A percentile compares a stretch with the other conserved stretches of the same genome.
These are phyloP conservation scores for Boletales sp. DNA, from an alignment of 768 basidiomycete genomes.

Conservation along the genomic window DNA sequence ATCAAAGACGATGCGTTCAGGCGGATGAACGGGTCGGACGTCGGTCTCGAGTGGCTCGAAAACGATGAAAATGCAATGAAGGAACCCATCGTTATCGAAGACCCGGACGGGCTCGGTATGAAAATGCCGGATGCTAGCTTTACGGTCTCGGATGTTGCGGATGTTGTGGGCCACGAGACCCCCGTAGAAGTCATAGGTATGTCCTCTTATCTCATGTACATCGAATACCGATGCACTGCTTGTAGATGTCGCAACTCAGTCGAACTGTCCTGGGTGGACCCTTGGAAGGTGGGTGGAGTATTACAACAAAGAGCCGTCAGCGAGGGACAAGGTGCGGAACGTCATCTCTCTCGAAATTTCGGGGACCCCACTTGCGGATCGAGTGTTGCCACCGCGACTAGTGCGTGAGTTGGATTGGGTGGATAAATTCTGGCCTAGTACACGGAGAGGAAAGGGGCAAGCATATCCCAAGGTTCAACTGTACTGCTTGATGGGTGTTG, in stretches of 20 bases:
- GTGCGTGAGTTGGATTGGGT: slow-evolving; percentile 96
- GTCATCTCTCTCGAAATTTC: slow-evolving; percentile 95
- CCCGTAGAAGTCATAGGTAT: slow-evolving; percentile 91
- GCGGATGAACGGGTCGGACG: slow-evolving; percentile 61
- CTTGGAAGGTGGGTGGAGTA: slow-evolving; percentile 90
- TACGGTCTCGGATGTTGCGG: slow-evolving; percentile 77
- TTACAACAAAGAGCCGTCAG: slow-evolving; percentile 60
- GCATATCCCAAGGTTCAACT: slow-evolving; percentile 90
- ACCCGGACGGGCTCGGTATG: slow-evolving; percentile 83
- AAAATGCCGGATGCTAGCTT: slow-evolving; percentile 74
- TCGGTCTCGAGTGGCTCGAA: slow-evolving; percentile 74
- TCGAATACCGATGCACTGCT: slow-evolving; percentile 1
- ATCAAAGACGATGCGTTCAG: slow-evolving; percentile 63
- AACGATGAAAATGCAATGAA: slow-evolving; percentile 68
- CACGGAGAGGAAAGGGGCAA: slow-evolving; percentile 68
- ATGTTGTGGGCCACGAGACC: slow-evolving; percentile 71
- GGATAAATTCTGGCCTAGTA: slow-evolving; percentile 89
- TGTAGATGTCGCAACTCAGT: slow-evolving; percentile 85
- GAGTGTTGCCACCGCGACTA: slow-evolving; percentile 77
- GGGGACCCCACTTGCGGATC: slow-evolving; percentile 74
- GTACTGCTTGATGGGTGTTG: slow-evolving; percentile 97
- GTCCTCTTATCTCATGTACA: slow-evolving; percentile 14
- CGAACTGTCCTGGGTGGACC: slow-evolving; percentile 83
- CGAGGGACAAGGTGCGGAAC: slow-evolving; percentile 86
- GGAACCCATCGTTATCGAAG: slow-evolving; percentile 80